Evolutionary conservation across 2,329 filamentous ascomycete genomes (phyloP), one percentile per base, ranked within the genome.

Genomic region (Arthrobotrys sphaeroides): DNA sequence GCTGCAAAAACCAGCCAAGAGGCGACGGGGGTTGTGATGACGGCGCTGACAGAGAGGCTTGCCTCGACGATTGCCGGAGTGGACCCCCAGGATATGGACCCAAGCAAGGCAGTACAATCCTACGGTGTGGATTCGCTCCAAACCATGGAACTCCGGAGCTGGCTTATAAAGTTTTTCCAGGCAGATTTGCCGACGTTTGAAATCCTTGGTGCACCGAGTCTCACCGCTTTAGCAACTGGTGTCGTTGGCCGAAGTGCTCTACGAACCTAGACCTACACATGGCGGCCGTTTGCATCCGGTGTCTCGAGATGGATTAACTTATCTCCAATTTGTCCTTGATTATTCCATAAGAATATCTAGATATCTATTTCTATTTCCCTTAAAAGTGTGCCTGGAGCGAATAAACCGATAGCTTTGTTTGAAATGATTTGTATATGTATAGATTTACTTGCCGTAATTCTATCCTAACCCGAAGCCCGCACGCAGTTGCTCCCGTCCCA

Each of bases 91-190:
- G 55, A 70, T 16, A 70, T 62, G 45, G 43, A 62, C 22, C 45
- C 16, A 16, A 62, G 49, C 2, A 70, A 57, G 31, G 36, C 66
- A 3, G 55, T 70, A 3, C 45, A 62, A 55, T 36, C 57, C 3
- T 70, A 70, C 24, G 55, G 55, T 10, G 55, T 70, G 1, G 66
- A 62, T 24, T 70, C 45, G 22, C 28, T 70, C 13, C 66, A 70
- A 36, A 62, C 43, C 5, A 62, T 62, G 66, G 66, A 70, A 20
- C 22, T 70, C 24, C 43, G 43, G 2, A 16, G 43, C 1, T 47
- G 43, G 43, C 26, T 47, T 9, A 13, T 47, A n/a, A 47, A 47
- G 9, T n/a, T 22, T 13, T 26, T 47, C 43, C 43, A 22, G 3
- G 24, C 43, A 26, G 43, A 26, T 47, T 20, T 47, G 20, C 43